Conservation (phyloP, 2,329 filamentous ascomycete species). For the Claviceps capensis region DNA sequence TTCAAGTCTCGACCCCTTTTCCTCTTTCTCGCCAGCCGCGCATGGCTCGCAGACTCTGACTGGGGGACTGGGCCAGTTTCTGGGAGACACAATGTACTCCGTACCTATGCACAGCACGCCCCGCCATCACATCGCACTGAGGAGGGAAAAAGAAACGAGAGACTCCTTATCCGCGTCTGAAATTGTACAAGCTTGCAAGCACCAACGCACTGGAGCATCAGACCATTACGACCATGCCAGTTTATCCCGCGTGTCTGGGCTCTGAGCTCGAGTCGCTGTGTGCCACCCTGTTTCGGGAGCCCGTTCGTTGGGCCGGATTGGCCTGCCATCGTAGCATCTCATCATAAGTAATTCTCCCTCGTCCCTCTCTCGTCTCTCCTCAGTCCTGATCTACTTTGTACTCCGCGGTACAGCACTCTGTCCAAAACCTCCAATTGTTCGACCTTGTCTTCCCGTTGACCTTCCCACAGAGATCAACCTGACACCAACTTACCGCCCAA, state of each 20-base stretch:
- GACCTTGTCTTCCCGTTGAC: background rate
- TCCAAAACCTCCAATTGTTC: constrained; percentile 1
- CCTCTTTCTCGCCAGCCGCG: too few species aligned
- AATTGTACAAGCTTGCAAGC: background rate
- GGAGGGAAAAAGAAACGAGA: constrained; percentile 8
- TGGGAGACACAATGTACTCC: too few species aligned
- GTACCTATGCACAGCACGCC: constrained; percentile 1
- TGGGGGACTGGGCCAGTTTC: too few species aligned
- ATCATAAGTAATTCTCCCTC: background rate
- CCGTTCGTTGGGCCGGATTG: background rate
- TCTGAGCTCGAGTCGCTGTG: background rate
- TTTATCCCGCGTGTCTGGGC: constrained; percentile 1
- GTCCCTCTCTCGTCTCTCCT: background rate
- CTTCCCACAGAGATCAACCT: constrained; percentile 2
- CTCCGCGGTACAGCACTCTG: constrained; percentile 4
- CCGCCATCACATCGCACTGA: constrained; percentile 4
- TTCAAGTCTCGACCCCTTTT: too few species aligned
- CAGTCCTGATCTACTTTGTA: background rate
- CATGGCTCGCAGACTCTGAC: too few species aligned
- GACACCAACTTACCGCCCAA: constrained; percentile 4
- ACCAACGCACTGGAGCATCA: too few species aligned
- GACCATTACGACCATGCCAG: background rate
- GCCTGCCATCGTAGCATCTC: background rate
- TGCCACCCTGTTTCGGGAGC: background rate
- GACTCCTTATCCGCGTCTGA: background rate